Evolutionary conservation across 352 stramenopile genomes (phyloP), one percentile per base, ranked within the genome.

Genomic region (Lagenidium giganteum): DNA sequence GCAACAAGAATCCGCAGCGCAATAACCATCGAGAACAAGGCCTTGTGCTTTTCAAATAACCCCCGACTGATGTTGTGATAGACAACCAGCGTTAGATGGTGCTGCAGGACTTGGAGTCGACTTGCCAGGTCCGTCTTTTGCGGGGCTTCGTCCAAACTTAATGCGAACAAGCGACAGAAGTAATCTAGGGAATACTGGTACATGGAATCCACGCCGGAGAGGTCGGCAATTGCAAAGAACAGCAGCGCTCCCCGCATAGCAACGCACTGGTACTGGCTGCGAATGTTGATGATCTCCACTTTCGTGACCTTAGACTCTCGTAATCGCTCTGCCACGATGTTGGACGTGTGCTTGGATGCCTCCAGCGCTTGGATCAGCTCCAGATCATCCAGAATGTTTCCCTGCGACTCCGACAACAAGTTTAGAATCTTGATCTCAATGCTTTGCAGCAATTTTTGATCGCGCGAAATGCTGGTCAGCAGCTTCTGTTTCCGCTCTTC

Each of bases 401-500:
- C 83, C 16, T 73, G 75, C 5, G 83, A 65, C 18, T 84, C 71
- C 0, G 83, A 83, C 3, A 96, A 58, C 11, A 96, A 69, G 3
- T 65, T 62, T 8, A 96, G 30, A 53, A 96, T 96, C 50, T 76
- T 82, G 50, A 92, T 79, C 40, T 97, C 88, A 25, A 97, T 84
- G 38, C 93, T 67, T 34, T 89, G 70, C 12, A 97, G 45, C 24
- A 88, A 66, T 18, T 73, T 73, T 58, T 96, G 83, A 47, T 95
- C 85, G 13, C 67, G 71, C 0, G 79, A 67, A 42, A 96, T 96
- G 47, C 75, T 88, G 2, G 79, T 60, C 8, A 97, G 58, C 13
- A 96, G 63, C 3, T 53, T 47, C 36, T 89, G 62, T 34, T 86
- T 92, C 21, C 80, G 70, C 30, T 72, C 64, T 22, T 96, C 87